Conservation (phyloP, 2,329 filamentous ascomycete species). For the Zymoseptoria brevis region DNA sequence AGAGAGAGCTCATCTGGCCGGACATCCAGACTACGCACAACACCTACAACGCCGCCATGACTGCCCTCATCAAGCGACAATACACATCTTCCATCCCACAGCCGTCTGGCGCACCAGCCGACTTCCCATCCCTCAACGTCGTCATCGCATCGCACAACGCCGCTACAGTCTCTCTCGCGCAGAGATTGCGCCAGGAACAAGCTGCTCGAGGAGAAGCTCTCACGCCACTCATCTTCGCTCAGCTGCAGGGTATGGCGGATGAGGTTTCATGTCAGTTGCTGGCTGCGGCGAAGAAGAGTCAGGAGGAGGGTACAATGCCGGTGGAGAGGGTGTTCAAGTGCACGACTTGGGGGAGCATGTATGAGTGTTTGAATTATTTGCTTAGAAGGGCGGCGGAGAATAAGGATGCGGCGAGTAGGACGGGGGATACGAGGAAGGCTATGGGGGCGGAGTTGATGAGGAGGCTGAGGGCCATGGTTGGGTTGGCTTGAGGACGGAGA, state of each 20-base stretch:
- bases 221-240: slow-evolving; percentile 56
- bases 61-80: slow-evolving; percentile 55
- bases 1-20: slow-evolving; percentile 44
- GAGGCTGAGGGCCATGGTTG: slow-evolving; percentile 16
- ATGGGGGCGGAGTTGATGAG: slow-evolving; percentile 43
- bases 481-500: no score
- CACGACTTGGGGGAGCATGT: slow-evolving; percentile 49
- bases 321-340: slow-evolving; percentile 46
- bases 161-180: slow-evolving; percentile 54
- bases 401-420: slow-evolving; percentile 52
- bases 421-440: slow-evolving; percentile 43
- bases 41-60: slow-evolving; percentile 64
- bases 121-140: slow-evolving; percentile 45
- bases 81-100: slow-evolving; percentile 51
- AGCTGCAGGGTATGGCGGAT: slow-evolving; percentile 93
- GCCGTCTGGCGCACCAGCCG: slow-evolving; percentile 24
- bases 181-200: slow-evolving; percentile 42
- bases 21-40: slow-evolving; percentile 47
- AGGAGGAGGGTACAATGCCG: slow-evolving; percentile 18
- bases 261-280: slow-evolving; percentile 62
- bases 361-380: slow-evolving; percentile 74
- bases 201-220: slow-evolving; percentile 32
- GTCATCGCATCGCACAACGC: slow-evolving; percentile 80
- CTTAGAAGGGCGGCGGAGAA: slow-evolving; percentile 52
- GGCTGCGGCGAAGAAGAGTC: slow-evolving; percentile 36